phyloP scores from a whole-genome alignment of 345 rosid species.

The Eucalyptus marginata region DNA sequence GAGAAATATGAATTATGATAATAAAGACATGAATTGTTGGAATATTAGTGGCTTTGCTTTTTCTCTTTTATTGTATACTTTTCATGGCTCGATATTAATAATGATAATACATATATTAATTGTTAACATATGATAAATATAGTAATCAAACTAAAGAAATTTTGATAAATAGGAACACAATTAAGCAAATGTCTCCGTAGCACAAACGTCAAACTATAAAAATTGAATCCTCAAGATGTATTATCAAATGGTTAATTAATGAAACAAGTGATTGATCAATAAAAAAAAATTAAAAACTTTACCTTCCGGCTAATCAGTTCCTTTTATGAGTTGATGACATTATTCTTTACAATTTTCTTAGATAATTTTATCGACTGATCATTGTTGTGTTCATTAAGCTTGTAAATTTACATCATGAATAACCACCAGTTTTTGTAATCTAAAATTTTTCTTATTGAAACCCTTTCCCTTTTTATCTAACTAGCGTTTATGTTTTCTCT shows the following conservation, averaged over 20 bases:
- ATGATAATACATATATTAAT: too few species aligned
- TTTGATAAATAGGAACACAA: not conserved
- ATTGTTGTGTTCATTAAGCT: not conserved
- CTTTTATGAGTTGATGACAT: not conserved
- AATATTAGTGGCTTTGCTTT: not conserved
- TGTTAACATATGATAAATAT: not conserved
- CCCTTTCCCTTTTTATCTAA: not conserved
- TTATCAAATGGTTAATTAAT: not conserved
- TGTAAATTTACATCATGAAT: not conserved
- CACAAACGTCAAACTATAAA: not conserved
- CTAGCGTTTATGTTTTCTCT: not conserved
- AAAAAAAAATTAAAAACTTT: not conserved
- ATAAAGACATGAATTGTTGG: not conserved
- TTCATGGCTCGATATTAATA: not conserved
- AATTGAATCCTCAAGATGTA: not conserved
- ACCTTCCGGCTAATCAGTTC: rapidly evolving
- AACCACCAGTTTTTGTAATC: not conserved
- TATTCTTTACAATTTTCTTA: not conserved
- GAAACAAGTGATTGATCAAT: not conserved
- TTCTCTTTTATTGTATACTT: not conserved
- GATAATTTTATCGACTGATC: not conserved
- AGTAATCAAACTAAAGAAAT: too few species aligned
- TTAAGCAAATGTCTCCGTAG: not conserved
- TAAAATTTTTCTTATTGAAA: not conserved
- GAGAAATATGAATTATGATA: not conserved